Evolutionary conservation across 1,139 yeast species (phyloP).

Genomic region (Suhomyces chickasaworum): DNA sequence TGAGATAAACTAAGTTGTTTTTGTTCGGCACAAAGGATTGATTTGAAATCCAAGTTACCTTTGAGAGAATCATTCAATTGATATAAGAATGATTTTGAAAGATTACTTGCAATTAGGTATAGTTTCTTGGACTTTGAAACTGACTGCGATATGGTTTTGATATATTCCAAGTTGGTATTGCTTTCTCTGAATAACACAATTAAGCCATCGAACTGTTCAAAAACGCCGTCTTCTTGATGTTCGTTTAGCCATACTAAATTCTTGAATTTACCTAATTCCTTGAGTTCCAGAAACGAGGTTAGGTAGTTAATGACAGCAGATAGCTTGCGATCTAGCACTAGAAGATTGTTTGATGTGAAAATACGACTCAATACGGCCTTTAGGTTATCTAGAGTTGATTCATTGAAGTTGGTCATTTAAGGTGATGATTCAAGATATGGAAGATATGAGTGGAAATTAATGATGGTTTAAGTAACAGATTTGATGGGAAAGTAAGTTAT

Average conservation of each 20-base stretch:
- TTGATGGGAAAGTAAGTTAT: neutral
- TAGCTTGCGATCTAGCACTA: conserved; percentile 58
- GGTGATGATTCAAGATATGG: neutral
- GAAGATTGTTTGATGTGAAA: conserved; percentile 38
- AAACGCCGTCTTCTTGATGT: conserved; percentile 8
- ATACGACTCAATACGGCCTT: conserved; percentile 29
- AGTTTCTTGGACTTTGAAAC: conserved; percentile 18
- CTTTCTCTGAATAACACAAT: conserved; percentile 36
- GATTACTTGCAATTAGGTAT: conserved; percentile 35
- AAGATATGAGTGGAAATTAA: neutral
- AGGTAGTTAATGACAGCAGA: conserved; percentile 60
- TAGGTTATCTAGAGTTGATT: conserved; percentile 25
- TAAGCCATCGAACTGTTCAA: conserved; percentile 31
- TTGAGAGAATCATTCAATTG: conserved; percentile 29
- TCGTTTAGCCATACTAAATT: conserved; percentile 58
- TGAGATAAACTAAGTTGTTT: conserved; percentile 15
- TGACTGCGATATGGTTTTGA: conserved; percentile 8
- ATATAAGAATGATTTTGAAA: conserved; percentile 32
- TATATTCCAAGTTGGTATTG: conserved; percentile 18
- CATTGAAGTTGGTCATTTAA: conserved; percentile 4
- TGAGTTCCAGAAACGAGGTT: conserved; percentile 59
- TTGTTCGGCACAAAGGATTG: conserved; percentile 23
- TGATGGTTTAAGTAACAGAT: neutral
- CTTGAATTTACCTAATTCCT: conserved; percentile 58
- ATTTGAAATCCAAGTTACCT: conserved; percentile 18